These are phyloP conservation scores for Deinandra increscens DNA, from an alignment of 129 eudicot genomes.

Conservation along the genomic window DNA sequence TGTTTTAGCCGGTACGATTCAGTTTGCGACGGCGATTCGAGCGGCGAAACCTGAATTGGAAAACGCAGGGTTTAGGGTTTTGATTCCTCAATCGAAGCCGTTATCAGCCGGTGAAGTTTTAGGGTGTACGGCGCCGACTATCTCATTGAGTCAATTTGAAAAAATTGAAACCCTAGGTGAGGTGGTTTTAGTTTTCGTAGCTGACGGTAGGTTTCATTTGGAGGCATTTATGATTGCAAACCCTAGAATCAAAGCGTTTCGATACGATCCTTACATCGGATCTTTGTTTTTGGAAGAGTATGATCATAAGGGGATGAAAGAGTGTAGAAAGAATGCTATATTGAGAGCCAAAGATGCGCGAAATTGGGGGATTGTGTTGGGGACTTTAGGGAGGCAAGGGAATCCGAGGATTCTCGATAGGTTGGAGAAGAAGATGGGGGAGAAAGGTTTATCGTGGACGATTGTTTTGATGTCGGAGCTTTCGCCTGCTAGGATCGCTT, in stretches of 20 bases:
- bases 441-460: slow-evolving; percentile 65
- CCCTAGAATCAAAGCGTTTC: slow-evolving; percentile 68
- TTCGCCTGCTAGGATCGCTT: slow-evolving; percentile 69
- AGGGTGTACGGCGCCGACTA: slow-evolving; percentile 83
- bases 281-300: slow-evolving; percentile 80
- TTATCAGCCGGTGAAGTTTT: slow-evolving; percentile 94
- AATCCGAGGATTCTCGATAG: slow-evolving; percentile 77
- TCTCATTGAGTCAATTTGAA: slow-evolving; percentile 16
- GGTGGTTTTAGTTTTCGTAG: slow-evolving; percentile 70
- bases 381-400: slow-evolving; percentile 95
- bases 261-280: slow-evolving; percentile 89
- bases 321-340: slow-evolving; percentile 65
- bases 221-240: slow-evolving; percentile 96
- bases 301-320: slow-evolving; percentile 92
- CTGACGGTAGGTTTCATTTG: slow-evolving; percentile 94
- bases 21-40: slow-evolving; percentile 67
- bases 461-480: slow-evolving; percentile 85
- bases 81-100: slow-evolving; percentile 85
- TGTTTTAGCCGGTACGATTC: slow-evolving; percentile 83
- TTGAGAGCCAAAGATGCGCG: slow-evolving; percentile 47
- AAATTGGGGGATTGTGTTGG: slow-evolving; percentile 88
- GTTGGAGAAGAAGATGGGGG: slow-evolving; percentile 77
- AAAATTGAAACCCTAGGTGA: slow-evolving; percentile 20
- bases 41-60: slow-evolving; percentile 74
- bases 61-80: slow-evolving; percentile 64